These are phyloP conservation scores for Penicillium sp. DNA, from an alignment of 2,329 filamentous ascomycete genomes.

Conservation along the genomic window DNA sequence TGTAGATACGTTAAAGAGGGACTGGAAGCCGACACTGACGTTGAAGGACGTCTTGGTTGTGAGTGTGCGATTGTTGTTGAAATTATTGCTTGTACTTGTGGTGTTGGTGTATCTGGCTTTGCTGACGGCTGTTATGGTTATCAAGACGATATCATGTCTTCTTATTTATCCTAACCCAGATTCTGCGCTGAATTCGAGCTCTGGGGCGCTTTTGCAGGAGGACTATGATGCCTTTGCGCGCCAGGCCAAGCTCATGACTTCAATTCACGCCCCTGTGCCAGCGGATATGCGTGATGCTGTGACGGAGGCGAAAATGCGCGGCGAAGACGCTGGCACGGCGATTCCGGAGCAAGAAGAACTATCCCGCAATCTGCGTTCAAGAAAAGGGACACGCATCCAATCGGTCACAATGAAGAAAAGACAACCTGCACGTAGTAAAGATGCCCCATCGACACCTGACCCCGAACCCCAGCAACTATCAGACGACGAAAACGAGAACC, in stretches of 20 bases:
- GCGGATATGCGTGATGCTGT: slow-evolving; percentile 50
- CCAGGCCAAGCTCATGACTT: slow-evolving; percentile 65
- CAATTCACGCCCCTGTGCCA: slow-evolving; percentile 63
- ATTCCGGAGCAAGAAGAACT: slow-evolving; percentile 34
- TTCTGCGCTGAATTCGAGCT: slow-evolving; percentile 66
- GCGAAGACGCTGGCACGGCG: slow-evolving; percentile 51
- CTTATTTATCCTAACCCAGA: slow-evolving; percentile 69
- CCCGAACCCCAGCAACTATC: slow-evolving; percentile 24
- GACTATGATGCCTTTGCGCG: slow-evolving; percentile 63
- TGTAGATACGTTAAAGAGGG: slow-evolving; percentile 67
- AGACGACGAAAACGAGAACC: slow-evolving; percentile 36
- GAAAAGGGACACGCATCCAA: slow-evolving; percentile 23
- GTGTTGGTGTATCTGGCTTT: background rate
- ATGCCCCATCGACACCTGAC: slow-evolving; percentile 14
- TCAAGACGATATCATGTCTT: slow-evolving; percentile 63
- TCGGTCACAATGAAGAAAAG: slow-evolving; percentile 40
- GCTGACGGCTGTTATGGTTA: background rate
- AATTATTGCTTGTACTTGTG: background rate
- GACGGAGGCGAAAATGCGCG: slow-evolving; percentile 58
- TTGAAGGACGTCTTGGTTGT: slow-evolving; percentile 62
- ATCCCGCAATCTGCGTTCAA: slow-evolving; percentile 19
- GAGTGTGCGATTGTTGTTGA: slow-evolving; percentile 24
- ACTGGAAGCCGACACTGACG: slow-evolving; percentile 64
- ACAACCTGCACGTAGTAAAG: slow-evolving; percentile 10
- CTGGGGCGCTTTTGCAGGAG: slow-evolving; percentile 63